Conservation (phyloP, 192 early-diverging fungal species). For the Dissophora ornata region DNA sequence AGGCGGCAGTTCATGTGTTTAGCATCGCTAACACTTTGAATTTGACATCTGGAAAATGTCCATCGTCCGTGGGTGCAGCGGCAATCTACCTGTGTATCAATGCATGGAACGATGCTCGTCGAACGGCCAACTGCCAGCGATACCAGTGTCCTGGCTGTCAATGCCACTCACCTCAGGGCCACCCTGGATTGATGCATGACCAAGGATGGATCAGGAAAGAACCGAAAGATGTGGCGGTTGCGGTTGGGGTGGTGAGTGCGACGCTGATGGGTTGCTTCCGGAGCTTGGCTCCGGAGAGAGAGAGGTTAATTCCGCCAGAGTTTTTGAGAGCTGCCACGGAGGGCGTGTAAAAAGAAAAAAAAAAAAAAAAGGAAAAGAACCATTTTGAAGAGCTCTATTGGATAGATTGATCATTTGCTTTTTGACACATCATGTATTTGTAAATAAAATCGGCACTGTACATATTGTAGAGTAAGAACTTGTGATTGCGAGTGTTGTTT, state of each 20-base stretch:
- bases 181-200: constrained; percentile 38
- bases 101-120: constrained; percentile 64
- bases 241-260: constrained; percentile 68
- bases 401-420: too few species aligned
- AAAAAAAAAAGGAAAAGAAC: background rate
- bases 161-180: constrained; percentile 1
- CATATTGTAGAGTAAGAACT: background rate
- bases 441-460: too few species aligned
- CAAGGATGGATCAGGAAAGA: constrained; percentile 56
- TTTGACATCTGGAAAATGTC: constrained; percentile 72
- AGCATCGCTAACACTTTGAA: constrained; percentile 67
- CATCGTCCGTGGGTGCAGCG: constrained; percentile 71
- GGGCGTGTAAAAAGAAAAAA: constrained; percentile 6
- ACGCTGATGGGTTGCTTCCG: constrained; percentile 70
- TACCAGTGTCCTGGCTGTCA: constrained; percentile 38
- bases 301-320: constrained; percentile 48
- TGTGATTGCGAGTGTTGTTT: too few species aligned
- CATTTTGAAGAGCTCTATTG: too few species aligned
- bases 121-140: constrained; percentile 29
- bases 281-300: constrained; percentile 54
- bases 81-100: constrained; percentile 70
- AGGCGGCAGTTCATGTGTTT: constrained; percentile 63
- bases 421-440: too few species aligned
- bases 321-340: constrained; percentile 47
- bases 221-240: constrained; percentile 66